Base-by-base conservation (phyloP, 2,329 filamentous ascomycete genomes). In the Beauveria sp. region DNA sequence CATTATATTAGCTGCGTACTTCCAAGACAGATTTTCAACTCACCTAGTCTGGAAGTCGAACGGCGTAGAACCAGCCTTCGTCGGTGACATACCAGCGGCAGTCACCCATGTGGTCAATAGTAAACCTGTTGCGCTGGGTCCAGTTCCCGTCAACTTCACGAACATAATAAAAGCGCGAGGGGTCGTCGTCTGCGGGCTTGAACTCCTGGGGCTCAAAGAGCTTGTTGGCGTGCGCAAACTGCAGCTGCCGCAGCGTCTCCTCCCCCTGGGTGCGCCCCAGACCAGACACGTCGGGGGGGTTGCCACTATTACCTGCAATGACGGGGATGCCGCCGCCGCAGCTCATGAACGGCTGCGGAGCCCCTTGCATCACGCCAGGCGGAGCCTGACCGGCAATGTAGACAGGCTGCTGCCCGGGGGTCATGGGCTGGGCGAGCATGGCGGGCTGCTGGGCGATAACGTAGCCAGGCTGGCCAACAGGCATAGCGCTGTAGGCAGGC, bases 81-180 rank as follows among this genome's bases (percentile, higher is more conserved):
- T 80, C 75, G 63, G 78, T 79, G 61, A 84, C 76, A 69, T 83
- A 87, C 85, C 85, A 88, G 61, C 83, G 79, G 66, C 77, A 79
- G 60, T 79, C 75, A 31, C 79, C 80, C 68, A 85, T 78, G 68
- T 78, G 76, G 69, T 88, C 85, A 71, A 88, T 84, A 59, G 83
- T 81, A 71, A 79, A 79, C 38, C 84, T 82, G 70, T 79, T 83
- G 70, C 83, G 80, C 71, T 85, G 78, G 42, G 80, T 81, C 80
- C 81, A 87, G 63, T 80, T 79, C 55, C 82, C 80, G 71, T 88
- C 83, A 66, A 82, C 73, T 73, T 88, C 84, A 62, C 83, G 81
- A 67, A 82, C 79, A 75, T 80, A 83, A 74, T 87, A 88, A 75
- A 83, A 81, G 64, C 84, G 83, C 50, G 77, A 78, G 45, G 81